Conservation (phyloP, 2,329 filamentous ascomycete genomes). For the Fusarium illudens region DNA sequence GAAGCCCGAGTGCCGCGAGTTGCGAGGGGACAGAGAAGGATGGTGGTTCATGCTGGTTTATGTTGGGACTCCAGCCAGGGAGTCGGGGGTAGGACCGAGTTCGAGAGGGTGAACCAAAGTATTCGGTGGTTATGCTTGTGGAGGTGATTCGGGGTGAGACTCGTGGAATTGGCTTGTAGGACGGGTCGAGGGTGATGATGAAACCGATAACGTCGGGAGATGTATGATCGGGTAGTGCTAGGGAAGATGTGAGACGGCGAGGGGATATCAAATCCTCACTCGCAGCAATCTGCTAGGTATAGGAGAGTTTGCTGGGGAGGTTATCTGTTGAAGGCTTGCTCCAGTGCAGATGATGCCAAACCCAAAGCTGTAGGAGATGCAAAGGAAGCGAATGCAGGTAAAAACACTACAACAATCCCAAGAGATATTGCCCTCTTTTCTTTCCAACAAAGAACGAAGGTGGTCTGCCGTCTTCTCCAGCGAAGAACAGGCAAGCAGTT, state of each 20-base stretch:
- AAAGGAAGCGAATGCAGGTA: constrained; percentile 33
- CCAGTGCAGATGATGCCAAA: constrained; percentile 34
- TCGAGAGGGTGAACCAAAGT: constrained; percentile 18
- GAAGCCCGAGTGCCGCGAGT: constrained; percentile 54
- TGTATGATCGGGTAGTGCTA: constrained; percentile 17
- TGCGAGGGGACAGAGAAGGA: constrained; percentile 48
- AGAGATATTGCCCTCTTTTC: constrained; percentile 12
- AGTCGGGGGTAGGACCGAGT: constrained; percentile 21
- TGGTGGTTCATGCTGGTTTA: constrained; percentile 40
- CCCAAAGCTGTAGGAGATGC: constrained; percentile 35
- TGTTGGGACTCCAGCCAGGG: constrained; percentile 37
- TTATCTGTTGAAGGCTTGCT: constrained; percentile 38
- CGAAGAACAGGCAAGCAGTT: constrained; percentile 7
- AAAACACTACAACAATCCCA: constrained; percentile 23
- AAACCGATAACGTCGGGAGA: constrained; percentile 35
- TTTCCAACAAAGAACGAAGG: constrained; percentile 32
- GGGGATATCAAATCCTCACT: constrained; percentile 41
- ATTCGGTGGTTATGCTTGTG: constrained; percentile 16
- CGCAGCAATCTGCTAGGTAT: constrained; percentile 21
- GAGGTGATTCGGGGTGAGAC: constrained; percentile 16
- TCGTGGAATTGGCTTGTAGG: constrained; percentile 22
- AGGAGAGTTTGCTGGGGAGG: constrained; percentile 15
- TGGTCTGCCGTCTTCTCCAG: neutral
- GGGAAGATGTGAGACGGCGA: constrained; percentile 26
- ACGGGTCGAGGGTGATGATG: constrained; percentile 14